A percentile compares a stretch with the other conserved stretches of the same genome.
phyloP scores from a whole-genome alignment of 208 protist genomes.

The Trypanosoma vivax region DNA sequence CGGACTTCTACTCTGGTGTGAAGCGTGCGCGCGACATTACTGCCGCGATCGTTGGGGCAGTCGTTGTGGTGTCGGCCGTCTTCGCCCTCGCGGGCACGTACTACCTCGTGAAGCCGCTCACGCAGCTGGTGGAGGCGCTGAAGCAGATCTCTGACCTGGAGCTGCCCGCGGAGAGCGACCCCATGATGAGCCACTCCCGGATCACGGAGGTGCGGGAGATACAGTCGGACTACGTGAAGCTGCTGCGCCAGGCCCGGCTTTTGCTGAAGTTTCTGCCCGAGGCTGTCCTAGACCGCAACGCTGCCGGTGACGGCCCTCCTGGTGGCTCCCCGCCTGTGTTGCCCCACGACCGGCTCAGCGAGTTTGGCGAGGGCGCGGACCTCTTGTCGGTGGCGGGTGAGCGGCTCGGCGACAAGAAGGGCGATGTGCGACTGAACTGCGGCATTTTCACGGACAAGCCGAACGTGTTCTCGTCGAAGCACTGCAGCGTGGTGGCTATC shows the following conservation, averaged over 20 bases:
- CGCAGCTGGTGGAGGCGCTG: slow-evolving; percentile 44
- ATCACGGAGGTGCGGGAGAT: slow-evolving; percentile 18
- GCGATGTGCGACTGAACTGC: slow-evolving; percentile 52
- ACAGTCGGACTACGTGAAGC: slow-evolving; percentile 15
- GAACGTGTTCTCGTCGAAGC: slow-evolving; percentile 40
- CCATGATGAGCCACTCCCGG: slow-evolving; percentile 6
- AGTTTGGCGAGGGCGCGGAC: too few relatives aligned
- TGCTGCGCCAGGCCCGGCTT: slow-evolving; percentile 11
- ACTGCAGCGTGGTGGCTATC: slow-evolving; percentile 50
- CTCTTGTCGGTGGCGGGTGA: slow-evolving; percentile 1
- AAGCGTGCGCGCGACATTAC: slow-evolving; percentile 15
- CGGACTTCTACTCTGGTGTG: slow-evolving; percentile 55
- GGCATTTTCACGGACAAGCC: slow-evolving; percentile 56
- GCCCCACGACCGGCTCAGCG: too few relatives aligned
- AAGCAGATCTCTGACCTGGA: slow-evolving; percentile 44
- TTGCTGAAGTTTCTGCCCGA: slow-evolving; percentile 17
- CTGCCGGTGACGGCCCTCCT: background rate
- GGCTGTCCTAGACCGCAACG: slow-evolving; percentile 13
- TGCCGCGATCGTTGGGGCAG: slow-evolving; percentile 22
- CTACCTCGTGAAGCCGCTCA: slow-evolving; percentile 23
- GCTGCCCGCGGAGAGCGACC: slow-evolving; percentile 21
- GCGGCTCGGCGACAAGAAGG: slow-evolving; percentile 13
- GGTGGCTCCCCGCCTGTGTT: too few relatives aligned
- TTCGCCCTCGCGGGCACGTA: slow-evolving; percentile 39
- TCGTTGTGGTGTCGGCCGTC: slow-evolving; percentile 31